Conservation (phyloP, 2,329 filamentous ascomycete species). For the Didymella lethalis region DNA sequence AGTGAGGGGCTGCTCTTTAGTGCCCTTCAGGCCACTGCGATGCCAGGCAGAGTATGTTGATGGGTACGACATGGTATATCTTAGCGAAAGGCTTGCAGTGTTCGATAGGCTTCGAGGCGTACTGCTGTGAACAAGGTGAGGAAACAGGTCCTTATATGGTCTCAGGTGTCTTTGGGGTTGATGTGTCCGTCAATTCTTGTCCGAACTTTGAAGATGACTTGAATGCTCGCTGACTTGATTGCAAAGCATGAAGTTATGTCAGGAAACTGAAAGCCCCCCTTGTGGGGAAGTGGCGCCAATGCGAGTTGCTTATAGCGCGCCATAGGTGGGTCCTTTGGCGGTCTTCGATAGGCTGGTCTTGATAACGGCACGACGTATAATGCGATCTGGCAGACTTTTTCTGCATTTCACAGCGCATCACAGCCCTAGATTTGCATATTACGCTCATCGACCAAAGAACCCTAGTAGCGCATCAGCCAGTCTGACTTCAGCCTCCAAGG, state of each 20-base stretch:
- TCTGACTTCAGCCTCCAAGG: constrained; percentile 31
- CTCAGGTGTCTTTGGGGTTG: not conserved
- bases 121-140: not conserved
- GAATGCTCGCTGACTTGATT: not conserved
- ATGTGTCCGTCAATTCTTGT: not conserved
- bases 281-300: not conserved
- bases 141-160: not conserved
- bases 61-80: constrained; percentile 1
- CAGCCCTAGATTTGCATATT: not conserved
- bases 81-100: not conserved
- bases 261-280: not conserved
- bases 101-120: not conserved
- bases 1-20: constrained; percentile 3
- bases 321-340: not conserved
- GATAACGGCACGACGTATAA: not conserved
- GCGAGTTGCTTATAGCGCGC: not conserved
- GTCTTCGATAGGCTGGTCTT: not conserved
- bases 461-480: constrained; percentile 18
- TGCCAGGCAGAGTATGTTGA: constrained; percentile 16
- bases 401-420: not conserved
- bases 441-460: constrained; percentile 6
- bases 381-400: not conserved
- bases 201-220: not conserved
- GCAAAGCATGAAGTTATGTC: not conserved
- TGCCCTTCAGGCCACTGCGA: constrained; percentile 12